phyloP scores from a whole-genome alignment of 768 basidiomycete species.

The Termitomyces sp. region DNA sequence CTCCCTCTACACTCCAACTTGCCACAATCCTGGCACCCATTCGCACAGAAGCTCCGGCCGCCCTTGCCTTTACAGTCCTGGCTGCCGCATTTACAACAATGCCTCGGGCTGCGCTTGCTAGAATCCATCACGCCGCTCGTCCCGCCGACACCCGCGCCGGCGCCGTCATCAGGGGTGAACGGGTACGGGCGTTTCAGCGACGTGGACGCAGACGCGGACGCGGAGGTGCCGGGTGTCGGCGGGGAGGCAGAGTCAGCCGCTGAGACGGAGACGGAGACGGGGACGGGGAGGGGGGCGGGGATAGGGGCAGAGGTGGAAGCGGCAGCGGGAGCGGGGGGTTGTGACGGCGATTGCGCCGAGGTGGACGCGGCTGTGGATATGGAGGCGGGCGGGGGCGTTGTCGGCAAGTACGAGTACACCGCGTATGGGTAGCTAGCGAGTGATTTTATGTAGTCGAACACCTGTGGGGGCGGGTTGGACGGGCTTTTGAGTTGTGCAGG shows the following conservation, averaged over 20 bases:
- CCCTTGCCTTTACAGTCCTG: slow-evolving; percentile 83
- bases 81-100: slow-evolving; percentile 80
- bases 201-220: too few relatives aligned
- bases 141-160: slow-evolving; percentile 3
- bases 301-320: neutral
- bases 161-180: neutral
- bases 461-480: slow-evolving; percentile 17
- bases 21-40: slow-evolving; percentile 80
- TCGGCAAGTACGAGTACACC: slow-evolving; percentile 14
- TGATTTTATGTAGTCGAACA: slow-evolving; percentile 16
- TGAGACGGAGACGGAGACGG: too few relatives aligned
- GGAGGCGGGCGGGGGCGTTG: neutral
- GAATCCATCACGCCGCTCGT: slow-evolving; percentile 28
- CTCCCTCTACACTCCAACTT: slow-evolving; percentile 73
- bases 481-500: slow-evolving; percentile 12
- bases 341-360: neutral
- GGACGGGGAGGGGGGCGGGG: neutral
- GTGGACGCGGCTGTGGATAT: neutral
- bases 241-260: neutral
- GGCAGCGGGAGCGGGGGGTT: neutral
- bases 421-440: slow-evolving; percentile 10
- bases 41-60: slow-evolving; percentile 66
- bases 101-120: slow-evolving; percentile 60
- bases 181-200: neutral
- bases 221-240: neutral